A percentile compares a stretch with the other conserved stretches of the same genome.
Evolutionary conservation across 305 asterid genomes (phyloP).

Genomic region (Solanum hybrid): DNA sequence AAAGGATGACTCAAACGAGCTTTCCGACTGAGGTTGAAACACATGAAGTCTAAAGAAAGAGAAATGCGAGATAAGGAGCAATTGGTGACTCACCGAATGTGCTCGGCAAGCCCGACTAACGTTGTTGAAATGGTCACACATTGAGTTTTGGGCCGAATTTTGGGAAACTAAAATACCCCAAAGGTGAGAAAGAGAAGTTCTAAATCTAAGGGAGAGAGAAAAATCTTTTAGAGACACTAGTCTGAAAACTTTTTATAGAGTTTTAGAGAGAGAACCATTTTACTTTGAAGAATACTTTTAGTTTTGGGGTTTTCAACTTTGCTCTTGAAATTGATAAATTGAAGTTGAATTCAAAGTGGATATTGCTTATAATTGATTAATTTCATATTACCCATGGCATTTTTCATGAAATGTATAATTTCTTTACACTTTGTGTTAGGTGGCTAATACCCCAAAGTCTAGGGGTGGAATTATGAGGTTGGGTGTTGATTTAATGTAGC

Average conservation of each 20-base stretch:
- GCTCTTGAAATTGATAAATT: neutral
- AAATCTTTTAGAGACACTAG: too few species aligned
- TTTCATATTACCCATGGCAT: neutral
- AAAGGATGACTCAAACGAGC: neutral
- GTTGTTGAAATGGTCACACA: neutral
- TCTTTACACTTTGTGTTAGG: neutral
- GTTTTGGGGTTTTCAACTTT: neutral
- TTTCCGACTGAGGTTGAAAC: neutral
- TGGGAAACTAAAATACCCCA: neutral
- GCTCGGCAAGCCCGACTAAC: neutral
- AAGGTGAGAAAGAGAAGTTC: neutral
- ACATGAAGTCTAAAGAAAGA: neutral
- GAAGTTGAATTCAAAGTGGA: neutral
- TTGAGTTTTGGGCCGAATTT: neutral
- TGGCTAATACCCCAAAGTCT: neutral
- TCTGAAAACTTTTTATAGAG: too few species aligned
- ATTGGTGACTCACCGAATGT: neutral
- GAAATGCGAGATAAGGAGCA: neutral
- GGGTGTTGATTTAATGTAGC: neutral
- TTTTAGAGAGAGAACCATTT: neutral
- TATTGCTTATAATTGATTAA: too few species aligned
- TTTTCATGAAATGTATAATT: neutral
- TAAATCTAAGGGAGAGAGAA: too few species aligned
- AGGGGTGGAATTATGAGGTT: neutral
- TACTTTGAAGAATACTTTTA: neutral